Conservation (phyloP, 2,329 filamentous ascomycete genomes). For the Dactylellina haptotyla region DNA sequence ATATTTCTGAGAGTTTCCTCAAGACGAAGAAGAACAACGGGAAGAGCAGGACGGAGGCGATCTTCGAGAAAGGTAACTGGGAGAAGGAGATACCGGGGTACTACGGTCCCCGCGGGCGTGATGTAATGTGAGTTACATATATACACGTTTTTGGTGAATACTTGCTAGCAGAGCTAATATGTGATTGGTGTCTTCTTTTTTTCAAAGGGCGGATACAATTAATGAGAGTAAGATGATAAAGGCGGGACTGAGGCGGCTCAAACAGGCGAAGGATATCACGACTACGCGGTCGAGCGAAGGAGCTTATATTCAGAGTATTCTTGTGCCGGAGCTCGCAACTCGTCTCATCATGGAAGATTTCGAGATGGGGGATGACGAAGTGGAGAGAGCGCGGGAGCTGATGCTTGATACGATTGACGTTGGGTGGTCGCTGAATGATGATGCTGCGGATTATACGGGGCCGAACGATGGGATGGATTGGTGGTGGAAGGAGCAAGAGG, state of each 20-base stretch:
- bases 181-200: too few species aligned
- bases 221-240: slow-evolving; percentile 20
- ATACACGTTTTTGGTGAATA: too few species aligned
- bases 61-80: slow-evolving; percentile 36
- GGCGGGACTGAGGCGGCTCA: slow-evolving; percentile 20
- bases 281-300: slow-evolving; percentile 16
- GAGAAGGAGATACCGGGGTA: slow-evolving; percentile 50
- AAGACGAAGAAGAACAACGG: slow-evolving; percentile 28
- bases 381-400: slow-evolving; percentile 32
- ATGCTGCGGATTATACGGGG: slow-evolving; percentile 11
- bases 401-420: slow-evolving; percentile 49
- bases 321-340: slow-evolving; percentile 42
- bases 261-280: slow-evolving; percentile 32
- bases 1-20: slow-evolving; percentile 32
- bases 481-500: slow-evolving; percentile 53
- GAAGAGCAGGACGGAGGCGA: slow-evolving; percentile 22
- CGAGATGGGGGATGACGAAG: slow-evolving; percentile 25
- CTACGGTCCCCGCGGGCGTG: slow-evolving; percentile 45
- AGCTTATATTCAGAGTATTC: slow-evolving; percentile 40
- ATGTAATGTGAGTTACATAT: slow-evolving; percentile 39
- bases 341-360: slow-evolving; percentile 52
- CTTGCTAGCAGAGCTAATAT: too few species aligned
- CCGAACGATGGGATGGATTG: slow-evolving; percentile 50
- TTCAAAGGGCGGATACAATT: slow-evolving; percentile 47
- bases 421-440: slow-evolving; percentile 33